These are phyloP conservation scores for Candida gorgasii DNA, from an alignment of 805 yeast species.

Conservation along the genomic window DNA sequence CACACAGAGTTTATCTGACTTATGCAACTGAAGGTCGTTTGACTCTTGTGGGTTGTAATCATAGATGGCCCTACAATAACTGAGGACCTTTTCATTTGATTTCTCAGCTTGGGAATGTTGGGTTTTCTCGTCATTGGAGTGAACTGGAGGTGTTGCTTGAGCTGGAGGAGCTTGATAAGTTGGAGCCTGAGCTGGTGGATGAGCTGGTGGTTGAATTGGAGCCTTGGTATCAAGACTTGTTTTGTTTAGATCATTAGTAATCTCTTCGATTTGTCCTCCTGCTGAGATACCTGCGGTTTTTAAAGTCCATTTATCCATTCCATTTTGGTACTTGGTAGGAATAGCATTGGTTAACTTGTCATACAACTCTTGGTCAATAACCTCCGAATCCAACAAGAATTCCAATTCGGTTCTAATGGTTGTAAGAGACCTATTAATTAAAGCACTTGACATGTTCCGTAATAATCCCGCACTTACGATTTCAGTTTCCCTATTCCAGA, in stretches of 20 bases:
- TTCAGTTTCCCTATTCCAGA: no score
- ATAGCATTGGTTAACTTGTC: constrained; percentile 50
- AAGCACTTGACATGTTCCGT: constrained; percentile 47
- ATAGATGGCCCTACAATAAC: constrained; percentile 65
- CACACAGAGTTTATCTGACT: constrained; percentile 71
- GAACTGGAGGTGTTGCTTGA: no score
- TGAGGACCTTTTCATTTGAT: constrained; percentile 18
- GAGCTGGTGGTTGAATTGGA: constrained; percentile 3
- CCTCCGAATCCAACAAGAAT: constrained; percentile 72
- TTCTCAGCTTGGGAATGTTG: constrained; percentile 22
- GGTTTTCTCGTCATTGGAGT: no score
- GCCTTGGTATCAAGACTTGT: background rate
- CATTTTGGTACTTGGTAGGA: constrained; percentile 59
- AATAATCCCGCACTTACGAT: constrained; percentile 5
- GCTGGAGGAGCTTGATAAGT: constrained; percentile 8
- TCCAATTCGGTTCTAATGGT: constrained; percentile 78
- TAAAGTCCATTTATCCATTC: constrained; percentile 43
- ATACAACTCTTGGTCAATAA: constrained; percentile 58
- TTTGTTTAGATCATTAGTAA: constrained; percentile 8
- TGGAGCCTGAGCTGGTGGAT: background rate
- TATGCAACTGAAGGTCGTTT: constrained; percentile 65
- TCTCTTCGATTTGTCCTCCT: constrained; percentile 2
- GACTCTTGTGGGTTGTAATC: constrained; percentile 72
- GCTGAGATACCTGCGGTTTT: background rate
- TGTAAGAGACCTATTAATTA: constrained; percentile 75